Conservation (phyloP, 371 early-diverging fungal genomes). For the Syncephalastrum sp. region DNA sequence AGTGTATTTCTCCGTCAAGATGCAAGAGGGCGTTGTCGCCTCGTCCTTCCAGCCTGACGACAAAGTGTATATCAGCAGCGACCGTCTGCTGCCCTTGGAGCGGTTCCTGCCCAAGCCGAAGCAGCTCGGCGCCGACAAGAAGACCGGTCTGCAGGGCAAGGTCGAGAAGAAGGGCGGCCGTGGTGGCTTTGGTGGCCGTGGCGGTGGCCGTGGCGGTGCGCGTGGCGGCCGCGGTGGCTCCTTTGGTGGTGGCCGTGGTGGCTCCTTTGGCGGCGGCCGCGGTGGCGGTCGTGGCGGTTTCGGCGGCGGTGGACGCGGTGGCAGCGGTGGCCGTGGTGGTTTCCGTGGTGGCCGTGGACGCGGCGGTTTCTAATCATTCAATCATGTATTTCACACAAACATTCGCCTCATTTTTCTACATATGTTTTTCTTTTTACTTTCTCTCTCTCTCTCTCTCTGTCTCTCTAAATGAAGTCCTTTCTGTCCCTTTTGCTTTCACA, state of each 20-base stretch:
- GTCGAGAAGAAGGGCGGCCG: slow-evolving; percentile 56
- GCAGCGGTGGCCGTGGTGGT: slow-evolving; percentile 21
- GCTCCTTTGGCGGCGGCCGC: slow-evolving; percentile 15
- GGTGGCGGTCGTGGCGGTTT: slow-evolving; percentile 17
- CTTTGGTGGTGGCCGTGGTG: slow-evolving; percentile 34
- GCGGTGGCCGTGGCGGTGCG: slow-evolving; percentile 35
- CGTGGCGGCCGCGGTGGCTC: slow-evolving; percentile 38
- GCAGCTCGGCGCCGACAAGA: slow-evolving; percentile 49
- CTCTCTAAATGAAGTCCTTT: too few species aligned
- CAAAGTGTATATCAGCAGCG: slow-evolving; percentile 90
- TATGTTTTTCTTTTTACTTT: too few species aligned
- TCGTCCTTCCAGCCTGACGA: slow-evolving; percentile 87
- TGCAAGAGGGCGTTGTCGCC: slow-evolving; percentile 92
- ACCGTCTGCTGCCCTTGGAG: slow-evolving; percentile 94
- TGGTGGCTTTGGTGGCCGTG: slow-evolving; percentile 40
- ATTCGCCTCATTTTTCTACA: too few species aligned
- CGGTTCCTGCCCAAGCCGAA: slow-evolving; percentile 97
- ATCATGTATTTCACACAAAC: too few species aligned
- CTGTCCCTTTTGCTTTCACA: too few species aligned
- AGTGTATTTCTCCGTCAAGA: slow-evolving; percentile 95
- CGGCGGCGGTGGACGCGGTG: slow-evolving; percentile 14
- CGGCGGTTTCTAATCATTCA: slow-evolving; percentile 9
- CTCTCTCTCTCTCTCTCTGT: too few species aligned
- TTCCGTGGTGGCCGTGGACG: slow-evolving; percentile 25
- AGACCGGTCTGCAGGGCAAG: slow-evolving; percentile 46